Percentiles rank a stretch among this genome's conserved stretches.
Evolutionary conservation across 768 basidiomycete genomes (phyloP).

Genomic region (Lentinula aciculospora): DNA sequence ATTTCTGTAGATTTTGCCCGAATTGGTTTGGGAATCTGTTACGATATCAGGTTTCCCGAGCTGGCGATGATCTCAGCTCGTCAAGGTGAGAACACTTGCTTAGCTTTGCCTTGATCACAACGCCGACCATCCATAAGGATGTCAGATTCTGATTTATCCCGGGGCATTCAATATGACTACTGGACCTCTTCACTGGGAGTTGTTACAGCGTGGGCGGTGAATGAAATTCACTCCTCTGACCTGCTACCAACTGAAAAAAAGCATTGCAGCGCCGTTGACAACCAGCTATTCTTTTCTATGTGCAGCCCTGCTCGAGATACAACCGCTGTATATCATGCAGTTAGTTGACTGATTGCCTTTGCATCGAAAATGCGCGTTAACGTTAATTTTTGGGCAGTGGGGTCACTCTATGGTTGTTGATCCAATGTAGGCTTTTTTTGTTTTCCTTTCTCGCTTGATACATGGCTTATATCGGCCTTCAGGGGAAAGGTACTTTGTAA

Average conservation of each 20-base stretch:
- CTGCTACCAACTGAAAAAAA: not conserved
- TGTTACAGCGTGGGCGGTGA: slow-evolving; percentile 82
- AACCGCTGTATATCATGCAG: slow-evolving; percentile 82
- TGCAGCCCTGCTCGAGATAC: slow-evolving; percentile 90
- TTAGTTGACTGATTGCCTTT: slow-evolving; percentile 25
- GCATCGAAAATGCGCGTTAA: not conserved
- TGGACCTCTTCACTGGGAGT: slow-evolving; percentile 93
- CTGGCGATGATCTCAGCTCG: slow-evolving; percentile 88
- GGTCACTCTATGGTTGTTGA: slow-evolving; percentile 91
- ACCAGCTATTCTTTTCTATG: slow-evolving; percentile 95
- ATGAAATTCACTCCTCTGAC: slow-evolving; percentile 13
- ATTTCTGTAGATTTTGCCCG: slow-evolving; percentile 82
- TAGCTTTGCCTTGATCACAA: not conserved
- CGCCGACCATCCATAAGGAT: slow-evolving; percentile 41
- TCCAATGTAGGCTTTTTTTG: slow-evolving; percentile 57
- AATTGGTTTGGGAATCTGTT: slow-evolving; percentile 94
- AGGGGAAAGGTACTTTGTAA: slow-evolving; percentile 75
- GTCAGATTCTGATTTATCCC: slow-evolving; percentile 86
- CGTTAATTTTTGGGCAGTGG: slow-evolving; percentile 44
- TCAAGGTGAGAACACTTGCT: slow-evolving; percentile 44
- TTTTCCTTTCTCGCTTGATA: not conserved
- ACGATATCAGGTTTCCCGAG: slow-evolving; percentile 94
- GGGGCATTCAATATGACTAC: slow-evolving; percentile 95
- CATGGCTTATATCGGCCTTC: not conserved
- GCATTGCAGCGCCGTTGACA: slow-evolving; percentile 85